Conservation (phyloP, 495 filamentous ascomycete species). For the Podospora pseudopauciseta region DNA sequence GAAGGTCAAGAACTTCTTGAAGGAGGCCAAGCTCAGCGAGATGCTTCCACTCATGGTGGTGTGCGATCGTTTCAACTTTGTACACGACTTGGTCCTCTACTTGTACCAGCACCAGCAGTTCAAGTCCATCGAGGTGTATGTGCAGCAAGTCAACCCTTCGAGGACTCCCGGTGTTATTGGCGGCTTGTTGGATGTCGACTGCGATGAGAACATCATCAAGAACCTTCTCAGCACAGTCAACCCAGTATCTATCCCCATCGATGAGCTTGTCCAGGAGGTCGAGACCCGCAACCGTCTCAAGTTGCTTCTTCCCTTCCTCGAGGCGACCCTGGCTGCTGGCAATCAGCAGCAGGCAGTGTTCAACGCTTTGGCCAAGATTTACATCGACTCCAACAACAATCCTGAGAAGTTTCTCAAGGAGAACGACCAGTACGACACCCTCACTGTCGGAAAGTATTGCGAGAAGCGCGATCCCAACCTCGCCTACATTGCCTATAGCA, state of each 20-base stretch:
- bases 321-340: constrained; percentile 81
- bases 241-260: constrained; percentile 82
- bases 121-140: constrained; percentile 98
- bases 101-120: constrained; percentile 99
- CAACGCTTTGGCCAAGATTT: constrained; percentile 98
- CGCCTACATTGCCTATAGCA: constrained; percentile 90
- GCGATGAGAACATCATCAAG: constrained; percentile 94
- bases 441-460: constrained; percentile 95
- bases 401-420: constrained; percentile 98
- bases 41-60: constrained; percentile 97
- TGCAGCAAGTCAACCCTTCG: constrained; percentile 97
- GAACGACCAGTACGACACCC: constrained; percentile 93
- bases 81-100: constrained; percentile 94
- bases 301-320: constrained; percentile 92
- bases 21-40: constrained; percentile 88
- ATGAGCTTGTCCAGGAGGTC: constrained; percentile 92
- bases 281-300: constrained; percentile 94
- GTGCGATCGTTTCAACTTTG: constrained; percentile 97
- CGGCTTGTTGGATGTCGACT: constrained; percentile 94
- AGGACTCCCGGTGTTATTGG: constrained; percentile 92
- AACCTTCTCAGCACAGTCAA: constrained; percentile 84
- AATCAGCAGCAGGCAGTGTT: constrained; percentile 98
- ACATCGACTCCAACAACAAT: constrained; percentile 99
- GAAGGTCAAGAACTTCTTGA: constrained; percentile 99
- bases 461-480: constrained; percentile 98